phyloP scores from a whole-genome alignment of 2,329 filamentous ascomycete genomes.

The Ophiostoma sp. region DNA sequence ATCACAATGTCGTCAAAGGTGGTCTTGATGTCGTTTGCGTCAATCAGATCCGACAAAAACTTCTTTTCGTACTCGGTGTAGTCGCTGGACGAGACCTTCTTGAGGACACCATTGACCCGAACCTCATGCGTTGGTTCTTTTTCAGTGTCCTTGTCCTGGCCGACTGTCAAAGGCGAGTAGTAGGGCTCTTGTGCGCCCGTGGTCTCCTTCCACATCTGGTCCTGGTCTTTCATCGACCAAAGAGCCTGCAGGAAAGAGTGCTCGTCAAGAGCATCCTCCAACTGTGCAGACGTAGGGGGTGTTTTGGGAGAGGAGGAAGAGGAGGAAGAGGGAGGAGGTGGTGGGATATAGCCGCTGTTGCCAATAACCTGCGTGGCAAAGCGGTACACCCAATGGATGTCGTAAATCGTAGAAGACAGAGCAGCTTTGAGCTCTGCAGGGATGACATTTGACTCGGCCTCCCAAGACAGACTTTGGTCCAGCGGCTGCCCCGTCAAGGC shows the following conservation, averaged over 20 bases:
- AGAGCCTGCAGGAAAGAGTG: slow-evolving; percentile 32
- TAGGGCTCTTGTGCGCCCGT: slow-evolving; percentile 34
- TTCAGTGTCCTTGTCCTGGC: background rate
- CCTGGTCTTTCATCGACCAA: slow-evolving; percentile 33
- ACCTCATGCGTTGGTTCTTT: slow-evolving; percentile 5
- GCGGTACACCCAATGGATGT: slow-evolving; percentile 39
- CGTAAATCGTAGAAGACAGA: slow-evolving; percentile 33
- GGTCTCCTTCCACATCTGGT: slow-evolving; percentile 34
- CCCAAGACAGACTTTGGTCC: slow-evolving; percentile 24
- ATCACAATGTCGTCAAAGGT: slow-evolving; percentile 88
- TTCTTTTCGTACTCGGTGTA: slow-evolving; percentile 76
- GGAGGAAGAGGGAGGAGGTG: background rate
- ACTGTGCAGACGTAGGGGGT: background rate
- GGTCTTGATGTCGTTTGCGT: slow-evolving; percentile 77
- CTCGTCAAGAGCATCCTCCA: slow-evolving; percentile 25
- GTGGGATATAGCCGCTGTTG: slow-evolving; percentile 20
- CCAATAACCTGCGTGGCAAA: slow-evolving; percentile 36
- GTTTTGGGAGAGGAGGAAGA: background rate
- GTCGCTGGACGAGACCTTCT: slow-evolving; percentile 28
- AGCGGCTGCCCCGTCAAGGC: slow-evolving; percentile 38
- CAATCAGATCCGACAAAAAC: slow-evolving; percentile 77
- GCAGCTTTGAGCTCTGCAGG: slow-evolving; percentile 7
- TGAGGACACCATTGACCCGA: slow-evolving; percentile 18
- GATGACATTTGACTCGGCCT: background rate
- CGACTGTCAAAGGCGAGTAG: slow-evolving; percentile 32